A percentile compares a stretch with the other conserved stretches of the same genome.
Conservation (phyloP, 106 monocot species). For the Dendrobium huoshanense region DNA sequence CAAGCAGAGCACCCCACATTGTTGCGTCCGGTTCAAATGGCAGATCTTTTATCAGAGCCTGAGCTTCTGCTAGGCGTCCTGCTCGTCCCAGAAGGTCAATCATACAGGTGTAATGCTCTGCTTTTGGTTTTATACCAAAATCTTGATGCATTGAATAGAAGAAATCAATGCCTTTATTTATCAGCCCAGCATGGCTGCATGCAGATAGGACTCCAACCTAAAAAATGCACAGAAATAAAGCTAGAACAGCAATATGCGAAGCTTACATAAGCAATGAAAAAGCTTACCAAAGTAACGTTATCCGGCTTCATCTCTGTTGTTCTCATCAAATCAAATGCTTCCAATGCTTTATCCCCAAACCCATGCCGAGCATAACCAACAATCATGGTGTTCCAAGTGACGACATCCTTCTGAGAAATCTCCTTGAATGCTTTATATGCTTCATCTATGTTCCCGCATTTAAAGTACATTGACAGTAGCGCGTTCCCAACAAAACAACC, state of each 20-base stretch:
- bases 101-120: conserved; percentile 76
- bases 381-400: conserved; percentile 80
- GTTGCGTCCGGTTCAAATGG: conserved; percentile 63
- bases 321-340: conserved; percentile 50
- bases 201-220: conserved; percentile 69
- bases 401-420: conserved; percentile 53
- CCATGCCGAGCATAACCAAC: conserved; percentile 65
- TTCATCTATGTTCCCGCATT: conserved; percentile 62
- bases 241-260: too few relatives aligned
- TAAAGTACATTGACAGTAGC: conserved; percentile 68
- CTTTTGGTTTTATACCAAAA: conserved; percentile 43
- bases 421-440: conserved; percentile 44
- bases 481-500: conserved; percentile 78
- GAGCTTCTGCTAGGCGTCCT: conserved; percentile 46
- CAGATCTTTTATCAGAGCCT: conserved; percentile 41
- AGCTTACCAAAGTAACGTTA: conserved; percentile 55
- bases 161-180: conserved; percentile 44
- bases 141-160: conserved; percentile 56
- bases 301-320: conserved; percentile 33
- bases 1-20: conserved; percentile 80
- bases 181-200: conserved; percentile 58
- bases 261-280: too few relatives aligned
- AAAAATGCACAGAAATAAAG: conserved; percentile 1
- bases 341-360: conserved; percentile 51
- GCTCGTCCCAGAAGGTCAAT: conserved; percentile 71